These are phyloP conservation scores for Lentithecium fluviatile DNA, from an alignment of 495 filamentous ascomycete species.

Conservation along the genomic window DNA sequence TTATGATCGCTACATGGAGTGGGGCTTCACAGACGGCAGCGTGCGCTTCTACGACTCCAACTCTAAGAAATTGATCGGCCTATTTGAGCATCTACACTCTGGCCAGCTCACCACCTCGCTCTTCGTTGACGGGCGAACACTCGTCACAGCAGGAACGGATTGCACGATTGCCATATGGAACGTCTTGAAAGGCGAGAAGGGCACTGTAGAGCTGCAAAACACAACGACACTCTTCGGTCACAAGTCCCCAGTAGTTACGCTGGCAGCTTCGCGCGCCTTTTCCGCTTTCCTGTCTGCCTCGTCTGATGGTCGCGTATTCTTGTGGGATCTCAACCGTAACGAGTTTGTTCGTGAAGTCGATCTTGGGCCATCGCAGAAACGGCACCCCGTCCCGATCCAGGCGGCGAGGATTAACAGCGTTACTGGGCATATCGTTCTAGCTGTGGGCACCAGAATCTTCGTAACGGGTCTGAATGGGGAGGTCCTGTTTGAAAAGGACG, in stretches of 20 bases:
- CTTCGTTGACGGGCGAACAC: conserved; percentile 83
- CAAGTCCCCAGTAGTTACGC: conserved; percentile 70
- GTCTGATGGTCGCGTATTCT: conserved; percentile 73
- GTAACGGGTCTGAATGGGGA: conserved; percentile 91
- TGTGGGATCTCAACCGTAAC: conserved; percentile 92
- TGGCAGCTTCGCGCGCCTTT: conserved; percentile 84
- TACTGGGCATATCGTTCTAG: conserved; percentile 82
- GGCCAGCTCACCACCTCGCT: conserved; percentile 77
- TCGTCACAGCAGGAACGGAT: conserved; percentile 88
- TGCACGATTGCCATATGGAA: conserved; percentile 85
- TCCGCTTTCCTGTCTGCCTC: conserved; percentile 80
- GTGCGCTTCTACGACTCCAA: conserved; percentile 85
- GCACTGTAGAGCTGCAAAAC: conserved; percentile 72
- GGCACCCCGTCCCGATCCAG: conserved; percentile 47
- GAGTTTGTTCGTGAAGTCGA: conserved; percentile 79
- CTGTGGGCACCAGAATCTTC: conserved; percentile 66
- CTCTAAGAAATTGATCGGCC: conserved; percentile 69
- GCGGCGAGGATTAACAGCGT: conserved; percentile 87
- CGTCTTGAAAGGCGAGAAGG: conserved; percentile 58
- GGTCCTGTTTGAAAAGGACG: conserved; percentile 72
- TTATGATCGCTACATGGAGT: conserved; percentile 90
- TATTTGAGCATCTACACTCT: conserved; percentile 90
- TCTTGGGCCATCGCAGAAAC: conserved; percentile 38
- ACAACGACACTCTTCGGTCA: conserved; percentile 85
- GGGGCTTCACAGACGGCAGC: conserved; percentile 92